phyloP scores from a whole-genome alignment of 2,329 filamentous ascomycete species.

The Cercospora sp. region DNA sequence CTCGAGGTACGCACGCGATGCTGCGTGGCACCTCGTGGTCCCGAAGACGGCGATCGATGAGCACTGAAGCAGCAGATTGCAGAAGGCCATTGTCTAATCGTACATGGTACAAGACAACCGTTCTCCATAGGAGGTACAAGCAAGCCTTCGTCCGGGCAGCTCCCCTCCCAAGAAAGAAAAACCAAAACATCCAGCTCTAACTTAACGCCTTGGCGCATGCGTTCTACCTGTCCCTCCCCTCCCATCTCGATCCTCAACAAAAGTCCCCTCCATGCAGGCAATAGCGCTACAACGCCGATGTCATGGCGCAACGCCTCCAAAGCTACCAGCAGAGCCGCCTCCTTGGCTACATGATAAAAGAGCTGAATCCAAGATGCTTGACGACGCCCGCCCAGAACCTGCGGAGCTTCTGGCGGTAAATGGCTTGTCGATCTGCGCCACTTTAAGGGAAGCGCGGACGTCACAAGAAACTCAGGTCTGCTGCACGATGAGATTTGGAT shows the following conservation, averaged over 20 bases:
- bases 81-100: not conserved
- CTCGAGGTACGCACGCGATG: not conserved
- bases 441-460: not conserved
- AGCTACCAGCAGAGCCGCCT: not conserved
- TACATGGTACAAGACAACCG: not conserved
- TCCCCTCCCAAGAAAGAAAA: not conserved
- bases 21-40: not conserved
- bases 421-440: conserved; percentile 2
- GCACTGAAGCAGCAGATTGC: not conserved
- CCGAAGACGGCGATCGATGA: not conserved
- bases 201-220: not conserved
- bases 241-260: not conserved
- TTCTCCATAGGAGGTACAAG: not conserved
- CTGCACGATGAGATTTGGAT: not conserved
- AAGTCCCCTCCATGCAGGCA: not conserved
- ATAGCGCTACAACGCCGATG: not conserved
- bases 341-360: not conserved
- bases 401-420: not conserved
- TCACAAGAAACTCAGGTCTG: not conserved
- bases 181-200: not conserved
- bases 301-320: not conserved
- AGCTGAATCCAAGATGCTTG: conserved; percentile 1
- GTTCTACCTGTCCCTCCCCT: not conserved
- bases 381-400: not conserved
- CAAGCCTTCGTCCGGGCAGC: not conserved